Evolutionary conservation across 352 stramenopile species (phyloP), one percentile per base, ranked within the genome.

Genomic region (Peronospora farinosa): DNA sequence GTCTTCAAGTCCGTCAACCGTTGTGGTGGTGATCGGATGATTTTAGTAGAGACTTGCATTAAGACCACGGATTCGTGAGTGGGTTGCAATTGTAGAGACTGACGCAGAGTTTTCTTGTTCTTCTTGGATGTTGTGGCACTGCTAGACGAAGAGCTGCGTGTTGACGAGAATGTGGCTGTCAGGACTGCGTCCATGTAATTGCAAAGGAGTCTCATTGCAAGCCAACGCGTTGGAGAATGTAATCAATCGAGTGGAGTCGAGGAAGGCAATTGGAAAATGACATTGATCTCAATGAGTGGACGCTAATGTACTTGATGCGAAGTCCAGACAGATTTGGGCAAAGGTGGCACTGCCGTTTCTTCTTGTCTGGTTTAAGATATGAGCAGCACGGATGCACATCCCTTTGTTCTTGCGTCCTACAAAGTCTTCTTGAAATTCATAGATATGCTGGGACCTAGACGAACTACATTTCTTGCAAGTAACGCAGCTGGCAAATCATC

Each of bases 1-100:
- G 72, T 54, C 27, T 74, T 63, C 11, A 79, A 68, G 32, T 74
- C 62, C 2, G 46, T 53, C 17, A 74, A 38, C n/a, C 65, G 58
- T 40, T 65, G 27, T 0, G 62, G 56, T n/a, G 65, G 57, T 13
- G 62, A 69, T 12, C 51, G 57, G 27, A 48, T 53, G 33, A 74
- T 46, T 8, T 32, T 46, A n/a, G n/a, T 42, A 5, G 43, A 21
- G 19, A 48, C 11, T 15, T 25, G 38, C 7, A 7, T 9, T 32
- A 3, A 12, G 15, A 5, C 37, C 4, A 13, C 9, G 2, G 16
- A 27, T 4, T n/a, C 37, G 16, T n/a, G n/a, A n/a, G 17, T 13
- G 10, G 37, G 16, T 25, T 25, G 17, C 9, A 54, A 30, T 7
- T 51, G 25, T 13, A 33, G 40, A 3, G 53, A 35, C 25, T 19